Percentiles rank a stretch among this genome's conserved stretches.
These are phyloP conservation scores for Globisporangium viniferum DNA, from an alignment of 352 stramenopile genomes.

Conservation along the genomic window DNA sequence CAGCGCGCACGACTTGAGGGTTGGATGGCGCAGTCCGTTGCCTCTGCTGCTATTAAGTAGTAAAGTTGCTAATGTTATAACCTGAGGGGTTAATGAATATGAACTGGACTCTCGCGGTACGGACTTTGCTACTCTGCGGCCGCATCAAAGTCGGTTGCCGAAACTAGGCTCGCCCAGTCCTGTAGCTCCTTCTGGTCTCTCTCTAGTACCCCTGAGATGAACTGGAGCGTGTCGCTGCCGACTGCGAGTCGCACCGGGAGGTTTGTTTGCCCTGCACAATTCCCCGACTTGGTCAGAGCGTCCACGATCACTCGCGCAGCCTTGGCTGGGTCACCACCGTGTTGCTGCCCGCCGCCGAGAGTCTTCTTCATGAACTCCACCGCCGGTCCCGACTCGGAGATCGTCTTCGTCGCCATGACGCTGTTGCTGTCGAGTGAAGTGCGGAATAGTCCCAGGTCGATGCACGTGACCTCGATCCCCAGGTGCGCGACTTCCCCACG, in stretches of 20 bases:
- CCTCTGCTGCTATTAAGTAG: too few relatives aligned
- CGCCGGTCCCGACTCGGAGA: constrained; percentile 25
- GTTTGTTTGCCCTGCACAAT: neutral
- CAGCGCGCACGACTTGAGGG: too few relatives aligned
- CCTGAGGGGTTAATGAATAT: neutral
- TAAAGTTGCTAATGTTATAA: neutral
- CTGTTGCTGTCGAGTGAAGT: constrained; percentile 29
- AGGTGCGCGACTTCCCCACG: constrained; percentile 30
- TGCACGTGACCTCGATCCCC: constrained; percentile 37
- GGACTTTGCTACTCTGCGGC: neutral
- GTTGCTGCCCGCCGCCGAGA: neutral
- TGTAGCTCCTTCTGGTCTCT: constrained; percentile 8
- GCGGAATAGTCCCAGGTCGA: constrained; percentile 38
- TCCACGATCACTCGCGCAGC: neutral
- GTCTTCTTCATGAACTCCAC: constrained; percentile 24
- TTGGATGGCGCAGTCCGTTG: too few relatives aligned
- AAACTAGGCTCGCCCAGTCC: constrained; percentile 5
- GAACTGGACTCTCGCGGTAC: neutral
- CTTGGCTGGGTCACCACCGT: constrained; percentile 1
- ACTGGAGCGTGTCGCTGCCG: constrained; percentile 2
- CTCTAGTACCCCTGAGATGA: neutral
- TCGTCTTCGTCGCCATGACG: constrained; percentile 18
- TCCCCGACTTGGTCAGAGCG: constrained; percentile 3
- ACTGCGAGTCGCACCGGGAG: constrained; percentile 12
- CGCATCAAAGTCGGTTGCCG: constrained; percentile 8